A percentile compares a stretch with the other conserved stretches of the same genome.
These are phyloP conservation scores for Gamarada debralockiae DNA, from an alignment of 495 filamentous ascomycete species.

Conservation along the genomic window DNA sequence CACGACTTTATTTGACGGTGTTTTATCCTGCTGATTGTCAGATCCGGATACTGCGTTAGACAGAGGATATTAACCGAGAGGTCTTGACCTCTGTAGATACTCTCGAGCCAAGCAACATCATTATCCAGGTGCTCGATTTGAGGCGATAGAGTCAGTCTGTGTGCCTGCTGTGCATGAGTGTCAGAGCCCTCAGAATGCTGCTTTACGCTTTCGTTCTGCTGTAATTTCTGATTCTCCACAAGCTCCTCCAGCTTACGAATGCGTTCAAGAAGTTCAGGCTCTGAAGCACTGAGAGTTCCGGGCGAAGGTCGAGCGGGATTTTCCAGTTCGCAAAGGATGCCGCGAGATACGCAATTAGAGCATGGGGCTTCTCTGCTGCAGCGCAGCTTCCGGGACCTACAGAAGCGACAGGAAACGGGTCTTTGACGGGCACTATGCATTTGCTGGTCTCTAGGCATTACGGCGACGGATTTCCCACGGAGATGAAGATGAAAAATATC, in stretches of 20 bases:
- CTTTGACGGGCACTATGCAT: neutral
- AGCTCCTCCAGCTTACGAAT: neutral
- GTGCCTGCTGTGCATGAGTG: neutral
- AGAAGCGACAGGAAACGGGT: slow-evolving; percentile 15
- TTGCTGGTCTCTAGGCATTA: neutral
- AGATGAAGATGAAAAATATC: neutral
- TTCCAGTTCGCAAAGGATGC: slow-evolving; percentile 22
- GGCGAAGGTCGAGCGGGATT: neutral
- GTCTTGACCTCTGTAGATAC: neutral
- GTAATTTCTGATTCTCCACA: neutral
- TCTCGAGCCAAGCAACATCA: neutral
- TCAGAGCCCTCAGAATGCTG: neutral
- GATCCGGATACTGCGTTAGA: neutral
- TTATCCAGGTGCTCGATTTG: neutral
- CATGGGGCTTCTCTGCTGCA: slow-evolving; percentile 27
- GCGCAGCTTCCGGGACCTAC: slow-evolving; percentile 25
- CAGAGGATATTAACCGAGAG: neutral
- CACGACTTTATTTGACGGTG: slow-evolving; percentile 15
- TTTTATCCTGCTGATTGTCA: slow-evolving; percentile 8
- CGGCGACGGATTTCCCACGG: neutral
- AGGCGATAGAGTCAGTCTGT: neutral
- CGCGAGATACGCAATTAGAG: slow-evolving; percentile 27
- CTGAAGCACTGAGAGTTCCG: neutral
- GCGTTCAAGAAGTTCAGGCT: slow-evolving; percentile 2
- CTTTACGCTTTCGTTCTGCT: neutral